Evolutionary conservation across 2,329 filamentous ascomycete species (phyloP).

Genomic region (Aphanocladium album): DNA sequence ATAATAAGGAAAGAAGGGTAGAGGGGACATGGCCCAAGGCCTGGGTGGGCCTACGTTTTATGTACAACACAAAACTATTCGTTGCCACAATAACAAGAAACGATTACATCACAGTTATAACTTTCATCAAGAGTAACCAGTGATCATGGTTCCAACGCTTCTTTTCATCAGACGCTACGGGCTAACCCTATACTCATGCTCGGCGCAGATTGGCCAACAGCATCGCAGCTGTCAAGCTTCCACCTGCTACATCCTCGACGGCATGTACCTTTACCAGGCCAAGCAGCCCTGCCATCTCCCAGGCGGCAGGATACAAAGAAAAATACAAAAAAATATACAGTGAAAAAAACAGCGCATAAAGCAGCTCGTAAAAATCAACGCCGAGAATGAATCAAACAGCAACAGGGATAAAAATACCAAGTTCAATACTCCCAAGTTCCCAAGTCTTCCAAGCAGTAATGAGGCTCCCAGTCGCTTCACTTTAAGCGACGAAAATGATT

Average conservation of each 20-base stretch:
- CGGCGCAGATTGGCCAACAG: not conserved
- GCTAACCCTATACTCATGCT: not conserved
- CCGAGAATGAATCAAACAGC: conserved; percentile 16
- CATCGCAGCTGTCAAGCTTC: not conserved
- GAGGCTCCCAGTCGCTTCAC: conserved; percentile 13
- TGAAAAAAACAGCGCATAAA: not conserved
- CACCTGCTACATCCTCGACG: not conserved
- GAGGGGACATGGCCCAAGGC: not conserved
- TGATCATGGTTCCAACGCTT: no score
- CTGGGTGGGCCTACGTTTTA: not conserved
- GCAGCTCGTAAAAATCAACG: conserved; percentile 8
- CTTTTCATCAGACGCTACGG: not conserved
- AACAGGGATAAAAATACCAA: conserved; percentile 19
- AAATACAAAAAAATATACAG: conserved; percentile 9
- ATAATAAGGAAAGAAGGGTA: not conserved
- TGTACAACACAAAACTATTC: conserved; percentile 7
- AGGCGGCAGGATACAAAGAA: not conserved
- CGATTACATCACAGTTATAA: not conserved
- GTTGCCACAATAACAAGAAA: not conserved
- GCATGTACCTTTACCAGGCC: not conserved
- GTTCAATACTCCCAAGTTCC: conserved; percentile 15
- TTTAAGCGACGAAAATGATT: conserved; percentile 7
- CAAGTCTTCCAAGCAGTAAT: conserved; percentile 2
- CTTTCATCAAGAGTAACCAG: not conserved
- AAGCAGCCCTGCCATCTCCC: not conserved